Base-by-base conservation (phyloP, 805 yeast species). In the Candida vaughaniae region DNA sequence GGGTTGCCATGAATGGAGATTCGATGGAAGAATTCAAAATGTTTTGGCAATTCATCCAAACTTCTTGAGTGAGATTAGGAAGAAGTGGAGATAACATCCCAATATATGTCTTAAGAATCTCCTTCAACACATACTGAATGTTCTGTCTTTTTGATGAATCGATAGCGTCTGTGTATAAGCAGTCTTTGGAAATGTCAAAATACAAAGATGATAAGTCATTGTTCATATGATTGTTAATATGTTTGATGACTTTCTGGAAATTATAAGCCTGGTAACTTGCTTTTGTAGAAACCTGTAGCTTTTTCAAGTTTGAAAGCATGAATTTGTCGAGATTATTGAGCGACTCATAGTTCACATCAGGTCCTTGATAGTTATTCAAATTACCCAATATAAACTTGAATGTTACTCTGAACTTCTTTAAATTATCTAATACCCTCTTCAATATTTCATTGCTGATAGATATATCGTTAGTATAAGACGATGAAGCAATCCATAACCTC, bases 51-150 rank as follows among this genome's bases (percentile, higher is more conserved):
- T 70, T 69, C 25, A 77, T 76, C 96, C 96, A 90, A 0, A 78
- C 88, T 53, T 93, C 97, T 60, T 93, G 98, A 0, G 91, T 73
- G 39, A 90, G 64, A 3, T 87, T 56, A 1, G 99, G 99, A 25
- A 84, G 62, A 1, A 93, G 77, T 2, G 99, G 98, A 0, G 89
- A 72, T 38, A 91, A 55, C 1, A 86, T 56, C 0, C 85, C 73
- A n/a, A 79, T 57, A 51, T 88, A 85, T 0, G 79, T 70, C 29
- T 66, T 68, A 12, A 88, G 62, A 10, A 86, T 66, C 44, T 79
- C 73, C 20, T 58, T 53, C 34, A 93, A 64, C 0, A 84, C 91
- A 3, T 85, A 80, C 56, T 85, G 91, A 6, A 76, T 73, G 2
- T 80, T 64, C 36, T 75, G 64, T 39, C 95, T 72, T 12, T 74